A percentile compares a stretch with the other conserved stretches of the same genome.
Conservation (phyloP, 2,329 filamentous ascomycete genomes). For the Rugonectria rugulosa region DNA sequence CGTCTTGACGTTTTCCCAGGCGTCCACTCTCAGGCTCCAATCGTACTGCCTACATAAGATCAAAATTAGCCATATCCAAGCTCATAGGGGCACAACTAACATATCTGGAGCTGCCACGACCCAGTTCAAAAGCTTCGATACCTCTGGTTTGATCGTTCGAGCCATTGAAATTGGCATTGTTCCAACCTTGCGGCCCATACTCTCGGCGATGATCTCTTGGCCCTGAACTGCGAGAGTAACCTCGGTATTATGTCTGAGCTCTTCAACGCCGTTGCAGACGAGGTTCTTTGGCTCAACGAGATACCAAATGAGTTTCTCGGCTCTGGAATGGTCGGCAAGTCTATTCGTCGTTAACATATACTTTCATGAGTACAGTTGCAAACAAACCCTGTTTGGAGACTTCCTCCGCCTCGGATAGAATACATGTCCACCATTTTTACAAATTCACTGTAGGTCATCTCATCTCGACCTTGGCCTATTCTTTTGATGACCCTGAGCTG, state of each 20-base stretch:
- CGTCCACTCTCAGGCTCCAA: slow-evolving; percentile 45
- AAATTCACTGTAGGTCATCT: slow-evolving; percentile 38
- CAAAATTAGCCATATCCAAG: slow-evolving; percentile 15
- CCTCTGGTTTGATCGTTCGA: slow-evolving; percentile 31
- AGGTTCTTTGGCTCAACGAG: slow-evolving; percentile 21
- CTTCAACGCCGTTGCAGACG: slow-evolving; percentile 23
- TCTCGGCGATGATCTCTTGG: slow-evolving; percentile 33
- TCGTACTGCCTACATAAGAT: slow-evolving; percentile 41
- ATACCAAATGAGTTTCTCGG: slow-evolving; percentile 26
- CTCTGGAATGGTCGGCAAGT: slow-evolving; percentile 20
- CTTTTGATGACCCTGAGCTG: slow-evolving; percentile 36
- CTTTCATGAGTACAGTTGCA: neutral
- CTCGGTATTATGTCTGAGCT: slow-evolving; percentile 26
- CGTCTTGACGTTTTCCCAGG: slow-evolving; percentile 30
- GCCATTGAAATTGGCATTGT: slow-evolving; percentile 33
- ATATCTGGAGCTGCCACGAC: slow-evolving; percentile 46
- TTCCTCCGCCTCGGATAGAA: slow-evolving; percentile 40
- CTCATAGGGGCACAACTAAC: slow-evolving; percentile 30
- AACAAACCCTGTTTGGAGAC: slow-evolving; percentile 40
- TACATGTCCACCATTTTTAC: slow-evolving; percentile 37
- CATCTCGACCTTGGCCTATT: slow-evolving; percentile 34
- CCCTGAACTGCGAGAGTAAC: slow-evolving; percentile 31
- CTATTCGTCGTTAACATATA: slow-evolving; percentile 25
- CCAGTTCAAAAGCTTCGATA: slow-evolving; percentile 41
- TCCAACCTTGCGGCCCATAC: slow-evolving; percentile 11